Evolutionary conservation across 495 filamentous ascomycete genomes (phyloP).

Genomic region (Neurospora sp.): DNA sequence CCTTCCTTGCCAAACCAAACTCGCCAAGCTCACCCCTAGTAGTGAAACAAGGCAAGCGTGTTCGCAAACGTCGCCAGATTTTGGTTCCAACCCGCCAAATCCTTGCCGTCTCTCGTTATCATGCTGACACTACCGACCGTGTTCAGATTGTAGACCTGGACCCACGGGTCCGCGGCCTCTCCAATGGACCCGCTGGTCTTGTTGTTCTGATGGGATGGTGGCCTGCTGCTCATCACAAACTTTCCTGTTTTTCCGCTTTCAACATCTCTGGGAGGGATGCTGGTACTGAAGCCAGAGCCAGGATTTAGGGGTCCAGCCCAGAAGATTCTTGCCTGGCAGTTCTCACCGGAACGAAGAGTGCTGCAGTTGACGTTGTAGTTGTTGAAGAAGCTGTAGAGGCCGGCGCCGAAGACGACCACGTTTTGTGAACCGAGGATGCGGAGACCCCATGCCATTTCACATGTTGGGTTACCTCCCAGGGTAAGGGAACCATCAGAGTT

Average conservation of each 20-base stretch:
- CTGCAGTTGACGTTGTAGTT: conserved; percentile 76
- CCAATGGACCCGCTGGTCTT: neutral
- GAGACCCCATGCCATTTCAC: conserved; percentile 62
- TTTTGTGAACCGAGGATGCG: conserved; percentile 57
- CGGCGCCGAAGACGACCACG: conserved; percentile 61
- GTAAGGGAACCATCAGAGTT: conserved; percentile 14
- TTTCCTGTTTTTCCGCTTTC: neutral
- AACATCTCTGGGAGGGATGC: neutral
- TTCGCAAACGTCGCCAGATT: conserved; percentile 20
- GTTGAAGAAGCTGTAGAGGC: conserved; percentile 77
- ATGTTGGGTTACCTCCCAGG: conserved; percentile 24
- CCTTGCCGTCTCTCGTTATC: conserved; percentile 12
- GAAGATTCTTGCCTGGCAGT: conserved; percentile 71
- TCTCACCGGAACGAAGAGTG: conserved; percentile 43
- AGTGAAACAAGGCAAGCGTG: conserved; percentile 16
- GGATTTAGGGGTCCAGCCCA: conserved; percentile 3
- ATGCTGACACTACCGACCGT: conserved; percentile 25
- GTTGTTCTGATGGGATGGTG: neutral
- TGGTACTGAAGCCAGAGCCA: neutral
- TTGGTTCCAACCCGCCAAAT: conserved; percentile 19
- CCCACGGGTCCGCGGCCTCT: neutral
- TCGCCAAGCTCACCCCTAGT: conserved; percentile 8
- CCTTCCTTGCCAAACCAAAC: neutral
- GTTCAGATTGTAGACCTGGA: conserved; percentile 22
- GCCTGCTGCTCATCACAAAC: neutral